Evolutionary conservation across 352 stramenopile genomes (phyloP), one percentile per base, ranked within the genome.

Genomic region (Pythium sp.): DNA sequence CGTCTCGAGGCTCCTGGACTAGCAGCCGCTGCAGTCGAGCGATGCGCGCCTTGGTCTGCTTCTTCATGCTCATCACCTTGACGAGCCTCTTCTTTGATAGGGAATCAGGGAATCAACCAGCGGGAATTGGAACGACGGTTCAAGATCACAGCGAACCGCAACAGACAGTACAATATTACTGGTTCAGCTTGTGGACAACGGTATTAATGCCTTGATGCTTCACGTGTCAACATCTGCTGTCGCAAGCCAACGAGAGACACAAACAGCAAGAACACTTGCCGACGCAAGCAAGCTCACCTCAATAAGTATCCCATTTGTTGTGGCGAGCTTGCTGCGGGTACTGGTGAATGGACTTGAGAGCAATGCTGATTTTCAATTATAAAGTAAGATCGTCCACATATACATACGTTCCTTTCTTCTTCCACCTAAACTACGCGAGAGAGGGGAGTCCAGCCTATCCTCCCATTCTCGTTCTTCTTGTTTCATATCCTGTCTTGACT

Each of bases 1-100:
- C 54, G 2, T 32, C 26, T 15, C 28, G 9, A 5, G 5, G 54
- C 28, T 68, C 26, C 24, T 57, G 38, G 11, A 36, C 22, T 9
- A 68, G 53, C 24, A 63, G 53, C 49, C 36, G 38, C n/a, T 68
- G 24, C 18, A 68, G 63, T 22, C 20, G 55, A 5, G 54, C 36
- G 41, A 63, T 62, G 5, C 63, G 63, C 49, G 49, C 34, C 34
- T 41, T n/a, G n/a, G 26, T 54, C 49, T 67, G 32, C 49, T 54
- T 34, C 60, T 65, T 61, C 62, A 28, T 51, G 11, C n/a, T 22
- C 58, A 26, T 38, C 22, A 36, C 24, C 24, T 26, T 26, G 24
- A 26, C 14, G 3, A 22, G 5, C 4, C n/a, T 32, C 6, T 62
- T 49, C 57, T 9, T 36, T 18, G n/a, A 30, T 26, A 43, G 38